Evolutionary conservation across 331 rosid genomes (phyloP).

Genomic region (Acacia pycnantha): DNA sequence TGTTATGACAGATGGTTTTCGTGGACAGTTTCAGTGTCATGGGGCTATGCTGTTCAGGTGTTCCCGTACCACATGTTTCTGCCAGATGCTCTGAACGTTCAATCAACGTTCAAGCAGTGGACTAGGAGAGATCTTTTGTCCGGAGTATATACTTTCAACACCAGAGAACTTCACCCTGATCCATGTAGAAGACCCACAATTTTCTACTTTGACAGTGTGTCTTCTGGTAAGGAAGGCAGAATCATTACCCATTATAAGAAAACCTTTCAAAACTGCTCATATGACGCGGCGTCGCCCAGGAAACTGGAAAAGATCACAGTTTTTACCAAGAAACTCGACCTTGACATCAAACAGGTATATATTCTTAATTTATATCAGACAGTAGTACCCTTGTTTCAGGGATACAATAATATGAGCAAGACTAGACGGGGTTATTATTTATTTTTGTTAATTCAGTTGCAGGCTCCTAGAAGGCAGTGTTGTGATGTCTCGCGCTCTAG

Average conservation of each 20-base stretch:
- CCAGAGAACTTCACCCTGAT: constrained; percentile 41
- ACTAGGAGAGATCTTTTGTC: constrained; percentile 2
- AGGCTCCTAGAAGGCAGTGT: constrained; percentile 79
- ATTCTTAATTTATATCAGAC: background rate
- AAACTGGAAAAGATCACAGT: constrained; percentile 57
- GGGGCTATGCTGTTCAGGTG: constrained; percentile 88
- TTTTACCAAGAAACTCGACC: constrained; percentile 53
- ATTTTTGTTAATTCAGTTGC: constrained; percentile 47
- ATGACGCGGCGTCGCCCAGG: constrained; percentile 34
- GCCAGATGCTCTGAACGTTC: constrained; percentile 45
- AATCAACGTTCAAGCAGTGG: constrained; percentile 70
- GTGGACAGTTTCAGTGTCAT: constrained; percentile 74
- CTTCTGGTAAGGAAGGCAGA: constrained; percentile 31
- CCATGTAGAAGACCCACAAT: constrained; percentile 61
- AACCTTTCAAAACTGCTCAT: constrained; percentile 51
- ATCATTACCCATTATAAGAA: constrained; percentile 55
- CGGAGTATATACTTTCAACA: constrained; percentile 48
- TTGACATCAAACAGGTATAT: constrained; percentile 58
- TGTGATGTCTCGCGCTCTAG: constrained; percentile 62
- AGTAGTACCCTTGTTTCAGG: background rate
- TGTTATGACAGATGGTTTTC: constrained; percentile 68
- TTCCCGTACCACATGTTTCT: constrained; percentile 44
- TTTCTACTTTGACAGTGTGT: constrained; percentile 54
- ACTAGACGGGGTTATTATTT: background rate
- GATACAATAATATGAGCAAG: background rate